phyloP scores from a whole-genome alignment of 805 yeast species.

The Candida multigemmis region DNA sequence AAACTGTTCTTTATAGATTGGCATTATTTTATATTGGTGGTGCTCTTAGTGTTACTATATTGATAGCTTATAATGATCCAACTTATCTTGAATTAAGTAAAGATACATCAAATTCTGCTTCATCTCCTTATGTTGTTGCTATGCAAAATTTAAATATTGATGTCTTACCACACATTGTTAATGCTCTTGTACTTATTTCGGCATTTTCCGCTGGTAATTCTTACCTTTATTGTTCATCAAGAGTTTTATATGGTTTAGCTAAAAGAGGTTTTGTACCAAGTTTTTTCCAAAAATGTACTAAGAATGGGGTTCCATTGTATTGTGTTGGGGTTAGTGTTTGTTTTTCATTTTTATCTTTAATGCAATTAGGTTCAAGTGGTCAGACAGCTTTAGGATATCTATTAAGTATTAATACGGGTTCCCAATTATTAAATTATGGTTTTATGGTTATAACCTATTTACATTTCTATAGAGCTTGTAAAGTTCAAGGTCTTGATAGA shows the following conservation, averaged over 20 bases:
- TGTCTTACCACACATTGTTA: constrained; percentile 22
- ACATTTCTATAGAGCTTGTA: constrained; percentile 30
- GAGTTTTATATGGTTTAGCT: constrained; percentile 12
- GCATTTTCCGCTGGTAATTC: constrained; percentile 15
- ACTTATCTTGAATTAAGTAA: constrained; percentile 8
- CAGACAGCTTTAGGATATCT: constrained; percentile 34
- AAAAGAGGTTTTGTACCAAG: constrained; percentile 11
- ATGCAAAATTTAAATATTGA: constrained; percentile 15
- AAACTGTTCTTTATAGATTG: constrained; percentile 34
- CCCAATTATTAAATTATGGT: constrained; percentile 39
- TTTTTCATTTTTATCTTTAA: constrained; percentile 19
- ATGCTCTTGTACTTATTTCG: constrained; percentile 21
- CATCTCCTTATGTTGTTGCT: constrained; percentile 22
- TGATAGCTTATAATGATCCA: constrained; percentile 27
- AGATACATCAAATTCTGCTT: constrained; percentile 16
- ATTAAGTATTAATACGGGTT: constrained; percentile 38
- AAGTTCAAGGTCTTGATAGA: constrained; percentile 32
- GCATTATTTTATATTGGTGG: constrained; percentile 37
- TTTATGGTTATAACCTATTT: constrained; percentile 35
- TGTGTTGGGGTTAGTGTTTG: constrained; percentile 15
- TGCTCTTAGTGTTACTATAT: constrained; percentile 30
- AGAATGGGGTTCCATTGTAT: constrained; percentile 14
- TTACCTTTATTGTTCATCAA: constrained; percentile 10
- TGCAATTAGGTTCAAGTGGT: constrained; percentile 19
- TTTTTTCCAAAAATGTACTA: constrained; percentile 8